Evolutionary conservation across 2,329 filamentous ascomycete species (phyloP), one percentile per base, ranked within the genome.

Genomic region (Colletotrichum lini): DNA sequence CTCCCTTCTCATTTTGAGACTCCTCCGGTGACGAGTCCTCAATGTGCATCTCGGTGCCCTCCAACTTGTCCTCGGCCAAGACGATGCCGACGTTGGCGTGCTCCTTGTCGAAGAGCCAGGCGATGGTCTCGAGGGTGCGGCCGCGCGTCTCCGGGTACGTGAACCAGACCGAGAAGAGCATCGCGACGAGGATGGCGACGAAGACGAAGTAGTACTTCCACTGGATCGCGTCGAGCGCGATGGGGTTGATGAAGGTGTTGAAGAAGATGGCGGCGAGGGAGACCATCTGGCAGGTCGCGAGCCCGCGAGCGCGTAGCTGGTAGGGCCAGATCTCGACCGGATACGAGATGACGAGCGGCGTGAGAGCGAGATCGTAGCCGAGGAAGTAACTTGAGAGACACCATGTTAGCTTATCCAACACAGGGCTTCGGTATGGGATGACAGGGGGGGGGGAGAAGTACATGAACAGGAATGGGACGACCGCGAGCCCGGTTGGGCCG

Each of bases 101-200:
- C 16, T 47, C 38, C 0, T 42, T 57, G 6, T 72, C 21, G 21
- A 63, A 63, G 1, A 70, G 2, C 6, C 18, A 57, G 2, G 58
- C 64, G 10, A 67, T 65, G n/a, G 73, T 73, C 53, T 74, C 73
- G 26, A 69, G 72, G 0, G 74, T 75, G 9, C 72, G 68, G 5
- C 72, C 71, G 0, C 63, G 26, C 0, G 72, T 75, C 53, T 75
- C 72, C 4, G 74, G 72, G 47, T 70, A 70, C 6, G 42, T 23
- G 38, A 71, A 71, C 50, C 54, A 76, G 15, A 67, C 47, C 3
- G 56, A 58, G 6, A 63, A 44, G 7, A 67, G 35, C 58, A 71
- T 67, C 26, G 47, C 62, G 61, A 96, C 92, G 90, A 81, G 74
- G 26, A 60, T 65, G 45, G 83, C 78, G 73, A 85, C 82, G 58